phyloP scores from a whole-genome alignment of 805 yeast genomes.

The Wickerhamomyces bovis region DNA sequence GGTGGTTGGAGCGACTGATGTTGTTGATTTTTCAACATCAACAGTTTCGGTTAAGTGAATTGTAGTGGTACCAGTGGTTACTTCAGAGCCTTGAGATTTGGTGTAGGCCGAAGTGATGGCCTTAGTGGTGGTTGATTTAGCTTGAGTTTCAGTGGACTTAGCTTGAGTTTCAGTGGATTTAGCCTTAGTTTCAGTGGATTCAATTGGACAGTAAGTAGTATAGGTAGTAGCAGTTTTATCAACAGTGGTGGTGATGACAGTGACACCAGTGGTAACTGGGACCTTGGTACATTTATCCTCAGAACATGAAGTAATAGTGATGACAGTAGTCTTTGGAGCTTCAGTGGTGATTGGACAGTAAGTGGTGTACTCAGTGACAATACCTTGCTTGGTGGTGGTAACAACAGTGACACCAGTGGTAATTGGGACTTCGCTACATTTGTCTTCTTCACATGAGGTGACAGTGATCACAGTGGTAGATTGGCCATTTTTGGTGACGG shows the following conservation, averaged over 20 bases:
- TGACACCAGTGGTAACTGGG: background rate
- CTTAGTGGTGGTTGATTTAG: background rate
- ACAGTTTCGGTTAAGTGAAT: background rate
- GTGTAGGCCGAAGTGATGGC: background rate
- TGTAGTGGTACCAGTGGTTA: background rate
- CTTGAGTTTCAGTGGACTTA: background rate
- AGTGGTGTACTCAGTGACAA: constrained; percentile 4
- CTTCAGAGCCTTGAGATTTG: background rate
- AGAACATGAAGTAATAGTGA: constrained; percentile 1
- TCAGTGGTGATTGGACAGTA: constrained; percentile 7
- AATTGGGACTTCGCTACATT: background rate
- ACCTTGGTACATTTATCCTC: background rate
- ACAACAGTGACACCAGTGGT: constrained; percentile 3
- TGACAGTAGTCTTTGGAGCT: background rate
- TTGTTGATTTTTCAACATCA: background rate
- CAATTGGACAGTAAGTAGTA: constrained; percentile 6
- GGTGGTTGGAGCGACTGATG: background rate
- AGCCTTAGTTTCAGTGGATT: background rate
- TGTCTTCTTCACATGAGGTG: background rate
- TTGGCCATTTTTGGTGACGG: background rate
- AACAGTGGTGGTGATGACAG: constrained; percentile 1
- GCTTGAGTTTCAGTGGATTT: background rate
- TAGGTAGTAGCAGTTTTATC: background rate
- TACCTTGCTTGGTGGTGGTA: background rate
- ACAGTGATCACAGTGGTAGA: background rate